phyloP scores from a whole-genome alignment of 495 filamentous ascomycete genomes.

The Aspergillus diversus region DNA sequence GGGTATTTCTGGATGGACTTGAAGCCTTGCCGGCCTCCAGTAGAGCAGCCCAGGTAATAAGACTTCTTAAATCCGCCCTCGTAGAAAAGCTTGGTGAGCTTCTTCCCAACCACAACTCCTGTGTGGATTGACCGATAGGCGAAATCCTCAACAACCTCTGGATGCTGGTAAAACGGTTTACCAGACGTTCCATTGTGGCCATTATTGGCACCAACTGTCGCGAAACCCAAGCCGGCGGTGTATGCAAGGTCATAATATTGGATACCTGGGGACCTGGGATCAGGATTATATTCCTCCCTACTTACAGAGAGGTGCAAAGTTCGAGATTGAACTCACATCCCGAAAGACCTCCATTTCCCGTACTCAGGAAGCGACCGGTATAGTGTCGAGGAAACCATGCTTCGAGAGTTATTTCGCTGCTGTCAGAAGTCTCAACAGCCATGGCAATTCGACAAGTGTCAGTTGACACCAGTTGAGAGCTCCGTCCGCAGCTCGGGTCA shows the following conservation, averaged over 20 bases:
- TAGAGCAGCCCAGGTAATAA: constrained; percentile 62
- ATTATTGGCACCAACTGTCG: constrained; percentile 59
- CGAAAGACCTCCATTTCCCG: constrained; percentile 60
- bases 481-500: constrained; percentile 43
- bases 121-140: constrained; percentile 53
- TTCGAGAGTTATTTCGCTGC: constrained; percentile 58
- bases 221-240: constrained; percentile 53
- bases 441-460: constrained; percentile 63
- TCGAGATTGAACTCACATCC: constrained; percentile 47
- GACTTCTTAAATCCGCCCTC: constrained; percentile 46
- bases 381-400: constrained; percentile 61
- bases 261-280: constrained; percentile 38
- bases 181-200: constrained; percentile 60
- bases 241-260: constrained; percentile 52
- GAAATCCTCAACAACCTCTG: constrained; percentile 56
- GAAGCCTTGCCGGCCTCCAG: constrained; percentile 58
- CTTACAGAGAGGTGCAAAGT: background rate
- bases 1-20: constrained; percentile 55
- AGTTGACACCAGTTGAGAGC: constrained; percentile 44
- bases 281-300: background rate
- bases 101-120: constrained; percentile 55
- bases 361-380: constrained; percentile 54
- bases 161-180: constrained; percentile 52
- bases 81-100: constrained; percentile 53
- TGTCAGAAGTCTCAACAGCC: constrained; percentile 55